phyloP scores from a whole-genome alignment of 306 rosid species.

The Rosa rugosa region DNA sequence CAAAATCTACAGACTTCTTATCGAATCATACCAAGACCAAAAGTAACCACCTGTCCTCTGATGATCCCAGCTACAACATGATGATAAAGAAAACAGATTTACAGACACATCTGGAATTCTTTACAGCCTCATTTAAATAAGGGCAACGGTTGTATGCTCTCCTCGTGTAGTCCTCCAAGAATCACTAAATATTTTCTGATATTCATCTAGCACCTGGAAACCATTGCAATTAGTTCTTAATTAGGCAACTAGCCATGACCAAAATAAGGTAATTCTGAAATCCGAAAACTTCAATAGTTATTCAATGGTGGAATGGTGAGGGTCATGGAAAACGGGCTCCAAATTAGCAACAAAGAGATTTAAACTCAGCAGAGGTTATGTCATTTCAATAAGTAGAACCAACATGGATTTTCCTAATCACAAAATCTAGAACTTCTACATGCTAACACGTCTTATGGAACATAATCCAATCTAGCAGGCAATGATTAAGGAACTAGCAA shows the following conservation, averaged over 20 bases:
- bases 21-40: background rate
- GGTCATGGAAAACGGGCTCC: background rate
- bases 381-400: background rate
- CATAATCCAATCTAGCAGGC: background rate
- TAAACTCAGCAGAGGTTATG: background rate
- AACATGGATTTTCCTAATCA: background rate
- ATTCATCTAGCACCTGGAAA: constrained; percentile 75
- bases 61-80: constrained; percentile 6
- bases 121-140: background rate
- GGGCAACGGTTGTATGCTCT: constrained; percentile 51
- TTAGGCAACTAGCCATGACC: background rate
- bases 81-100: background rate
- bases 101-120: constrained; percentile 50
- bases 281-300: no score
- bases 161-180: constrained; percentile 69
- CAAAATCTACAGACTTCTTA: background rate
- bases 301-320: background rate
- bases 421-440: background rate
- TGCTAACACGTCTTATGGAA: background rate
- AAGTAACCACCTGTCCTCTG: no score
- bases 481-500: background rate
- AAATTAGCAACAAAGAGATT: background rate
- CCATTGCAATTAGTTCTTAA: constrained; percentile 15
- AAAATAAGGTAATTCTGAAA: background rate
- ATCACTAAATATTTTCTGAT: constrained; percentile 66